Conservation (phyloP, 2,329 filamentous ascomycete genomes). For the Rosellinia necatrix region DNA sequence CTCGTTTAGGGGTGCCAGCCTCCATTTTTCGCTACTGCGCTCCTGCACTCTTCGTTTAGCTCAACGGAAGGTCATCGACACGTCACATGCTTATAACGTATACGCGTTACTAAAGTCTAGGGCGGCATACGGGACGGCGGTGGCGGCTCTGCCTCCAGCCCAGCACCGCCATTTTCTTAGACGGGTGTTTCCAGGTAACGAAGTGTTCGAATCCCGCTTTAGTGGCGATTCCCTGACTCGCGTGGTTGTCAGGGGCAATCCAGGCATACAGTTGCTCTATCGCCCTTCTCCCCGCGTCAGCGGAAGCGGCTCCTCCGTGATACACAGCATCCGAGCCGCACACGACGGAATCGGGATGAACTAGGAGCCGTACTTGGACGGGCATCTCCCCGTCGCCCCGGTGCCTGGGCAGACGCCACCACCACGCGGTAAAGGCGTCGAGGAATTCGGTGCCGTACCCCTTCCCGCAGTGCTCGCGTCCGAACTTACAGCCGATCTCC, state of each 20-base stretch:
- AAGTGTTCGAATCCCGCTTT: conserved; percentile 37
- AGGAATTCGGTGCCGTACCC: conserved; percentile 21
- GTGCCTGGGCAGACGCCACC: conserved; percentile 15
- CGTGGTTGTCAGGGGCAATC: not conserved
- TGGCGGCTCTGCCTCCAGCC: conserved; percentile 5
- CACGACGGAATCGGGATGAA: not conserved
- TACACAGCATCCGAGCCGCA: not conserved
- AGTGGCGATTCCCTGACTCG: conserved; percentile 26
- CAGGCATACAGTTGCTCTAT: conserved; percentile 16
- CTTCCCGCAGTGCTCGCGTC: conserved; percentile 5
- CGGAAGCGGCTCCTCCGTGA: not conserved
- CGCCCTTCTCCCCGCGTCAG: not conserved
- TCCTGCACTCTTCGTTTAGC: no score
- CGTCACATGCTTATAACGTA: no score
- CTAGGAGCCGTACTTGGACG: not conserved
- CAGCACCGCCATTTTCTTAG: conserved; percentile 1
- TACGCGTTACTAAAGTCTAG: conserved; percentile 3
- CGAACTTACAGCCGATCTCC: conserved; percentile 20
- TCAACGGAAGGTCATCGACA: no score
- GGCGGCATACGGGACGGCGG: not conserved
- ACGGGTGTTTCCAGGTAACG: conserved; percentile 14
- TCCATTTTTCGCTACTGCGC: no score
- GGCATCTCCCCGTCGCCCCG: not conserved
- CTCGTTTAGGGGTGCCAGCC: no score
- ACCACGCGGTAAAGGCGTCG: conserved; percentile 14